Evolutionary conservation across 2,329 filamentous ascomycete genomes (phyloP).

Genomic region (Aspergillus sp.): DNA sequence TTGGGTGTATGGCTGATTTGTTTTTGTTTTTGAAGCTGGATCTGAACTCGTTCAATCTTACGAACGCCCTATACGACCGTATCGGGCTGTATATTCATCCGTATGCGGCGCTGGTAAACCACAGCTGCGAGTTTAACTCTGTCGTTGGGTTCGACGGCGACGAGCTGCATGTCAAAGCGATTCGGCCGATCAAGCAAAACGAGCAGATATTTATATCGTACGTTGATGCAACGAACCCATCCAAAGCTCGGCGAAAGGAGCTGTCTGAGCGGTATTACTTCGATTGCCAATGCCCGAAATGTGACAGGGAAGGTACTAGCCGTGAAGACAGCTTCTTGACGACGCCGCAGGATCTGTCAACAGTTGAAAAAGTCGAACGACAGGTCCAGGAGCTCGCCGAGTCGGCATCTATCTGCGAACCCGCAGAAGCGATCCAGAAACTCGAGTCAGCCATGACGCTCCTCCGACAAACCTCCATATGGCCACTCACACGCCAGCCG

Average conservation of each 20-base stretch:
- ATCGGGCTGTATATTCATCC: slow-evolving; percentile 53
- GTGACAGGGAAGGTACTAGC: slow-evolving; percentile 20
- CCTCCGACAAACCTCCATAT: slow-evolving; percentile 33
- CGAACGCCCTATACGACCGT: slow-evolving; percentile 46
- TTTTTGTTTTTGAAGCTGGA: slow-evolving; percentile 35
- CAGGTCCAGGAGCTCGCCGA: slow-evolving; percentile 19
- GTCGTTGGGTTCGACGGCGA: slow-evolving; percentile 49
- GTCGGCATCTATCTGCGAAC: slow-evolving; percentile 8
- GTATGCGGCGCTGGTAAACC: slow-evolving; percentile 47
- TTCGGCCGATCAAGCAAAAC: slow-evolving; percentile 43
- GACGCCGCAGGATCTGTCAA: slow-evolving; percentile 6
- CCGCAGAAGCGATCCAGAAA: slow-evolving; percentile 22
- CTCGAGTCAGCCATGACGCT: slow-evolving; percentile 33
- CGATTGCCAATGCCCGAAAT: slow-evolving; percentile 47
- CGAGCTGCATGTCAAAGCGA: slow-evolving; percentile 41
- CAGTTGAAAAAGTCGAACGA: slow-evolving; percentile 11
- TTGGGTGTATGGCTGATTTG: neutral
- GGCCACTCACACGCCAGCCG: slow-evolving; percentile 46
- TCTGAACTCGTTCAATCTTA: slow-evolving; percentile 50
- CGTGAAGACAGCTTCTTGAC: slow-evolving; percentile 12
- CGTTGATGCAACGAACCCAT: slow-evolving; percentile 47
- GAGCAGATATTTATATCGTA: slow-evolving; percentile 56
- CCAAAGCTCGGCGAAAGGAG: slow-evolving; percentile 42
- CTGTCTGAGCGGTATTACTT: slow-evolving; percentile 51
- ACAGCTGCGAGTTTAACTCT: slow-evolving; percentile 54